Conservation (phyloP, 2,329 filamentous ascomycete species). For the Amesomyces nigricolor region DNA sequence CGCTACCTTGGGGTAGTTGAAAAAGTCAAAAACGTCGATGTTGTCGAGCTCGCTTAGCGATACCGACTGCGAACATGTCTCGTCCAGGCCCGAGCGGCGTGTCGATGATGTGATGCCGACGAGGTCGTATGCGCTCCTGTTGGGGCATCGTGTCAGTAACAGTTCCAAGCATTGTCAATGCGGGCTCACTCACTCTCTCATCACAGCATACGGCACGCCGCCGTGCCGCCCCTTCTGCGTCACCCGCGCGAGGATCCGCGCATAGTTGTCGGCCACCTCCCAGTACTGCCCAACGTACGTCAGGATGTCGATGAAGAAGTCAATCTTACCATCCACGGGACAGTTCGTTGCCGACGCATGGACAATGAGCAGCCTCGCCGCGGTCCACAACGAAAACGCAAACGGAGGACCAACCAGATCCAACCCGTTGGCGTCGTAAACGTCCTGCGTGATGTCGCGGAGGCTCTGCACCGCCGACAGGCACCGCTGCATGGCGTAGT, state of each 20-base stretch:
- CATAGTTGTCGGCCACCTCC: background rate
- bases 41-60: background rate
- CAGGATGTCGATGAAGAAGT: background rate
- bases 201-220: background rate
- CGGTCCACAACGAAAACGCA: background rate
- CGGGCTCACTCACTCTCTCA: background rate
- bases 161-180: background rate
- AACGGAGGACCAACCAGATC: background rate
- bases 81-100: background rate
- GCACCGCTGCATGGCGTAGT: background rate
- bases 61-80: background rate
- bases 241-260: background rate
- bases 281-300: background rate
- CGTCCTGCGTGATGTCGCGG: background rate
- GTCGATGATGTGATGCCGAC: background rate
- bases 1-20: background rate
- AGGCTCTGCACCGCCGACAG: background rate
- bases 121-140: background rate
- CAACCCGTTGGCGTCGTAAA: background rate
- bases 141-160: background rate
- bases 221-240: background rate
- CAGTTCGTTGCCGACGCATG: background rate
- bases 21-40: background rate
- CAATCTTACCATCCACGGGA: background rate
- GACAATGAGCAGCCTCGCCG: background rate